Evolutionary conservation across 164 flowering plant species (phyloP), one percentile per base, ranked within the genome.

Genomic region (Vitis riparia): DNA sequence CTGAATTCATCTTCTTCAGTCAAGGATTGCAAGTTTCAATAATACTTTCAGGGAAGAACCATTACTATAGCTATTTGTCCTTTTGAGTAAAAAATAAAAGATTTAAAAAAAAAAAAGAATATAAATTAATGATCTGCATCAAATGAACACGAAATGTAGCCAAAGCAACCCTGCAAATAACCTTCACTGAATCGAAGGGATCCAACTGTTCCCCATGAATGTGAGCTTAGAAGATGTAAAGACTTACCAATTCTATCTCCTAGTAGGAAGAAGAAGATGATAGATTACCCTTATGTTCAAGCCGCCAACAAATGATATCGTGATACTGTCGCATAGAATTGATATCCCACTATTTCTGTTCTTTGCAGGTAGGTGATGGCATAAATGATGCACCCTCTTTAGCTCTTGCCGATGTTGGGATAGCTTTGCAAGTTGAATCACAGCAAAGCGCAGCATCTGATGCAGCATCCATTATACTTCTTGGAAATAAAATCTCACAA

Each of bases 351-450:
- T 73, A 29, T 70, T 16, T 50, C 58, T 47, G 7, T 17, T 64
- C 61, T 64, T 55, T 72, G 69, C 72, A 94, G 98, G 94, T 94
- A 50, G 98, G 98, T 69, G 98, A 94, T 83, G 98, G 98, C 56
- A 94, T 94, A 80, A 92, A 92, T 73, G 98, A 94, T 83, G 98
- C 98, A 49, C 98, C 98, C n/a, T 92, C 97, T 77, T 78, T 94
- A 83, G 98, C 98, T 51, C 87, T 84, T 73, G 96, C 98, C 51
- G 91, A 91, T 80, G 98, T 94, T 61, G 98, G 98, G 71, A 87
- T 94, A 73, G 97, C 98, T 67, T 75, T 94, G 75, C 94, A 80
- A 85, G 79, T 70, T 72, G 93, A 88, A 74, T 87, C 83, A 19
- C 94, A 94, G 74, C 94, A 94, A 77, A 94, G 83, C 75, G 98